Evolutionary conservation across 331 rosid species (phyloP).

Genomic region (Spiraea crenata): DNA sequence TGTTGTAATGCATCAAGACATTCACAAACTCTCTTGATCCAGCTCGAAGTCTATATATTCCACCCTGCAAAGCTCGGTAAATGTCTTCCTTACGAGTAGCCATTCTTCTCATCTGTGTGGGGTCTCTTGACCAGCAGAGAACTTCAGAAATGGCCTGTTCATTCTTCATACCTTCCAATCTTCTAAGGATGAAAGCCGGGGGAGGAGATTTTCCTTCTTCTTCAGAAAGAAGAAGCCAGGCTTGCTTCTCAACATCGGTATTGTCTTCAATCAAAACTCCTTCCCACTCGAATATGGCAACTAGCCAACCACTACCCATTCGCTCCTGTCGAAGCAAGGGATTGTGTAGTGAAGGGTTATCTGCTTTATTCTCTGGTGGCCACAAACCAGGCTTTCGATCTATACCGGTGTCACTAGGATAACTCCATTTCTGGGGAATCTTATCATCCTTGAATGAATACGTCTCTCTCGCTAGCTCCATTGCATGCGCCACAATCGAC

Average conservation of each 20-base stretch:
- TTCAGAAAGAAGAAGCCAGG: constrained; percentile 76
- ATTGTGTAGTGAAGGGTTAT: constrained; percentile 72
- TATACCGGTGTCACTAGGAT: constrained; percentile 48
- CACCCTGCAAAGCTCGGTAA: constrained; percentile 84
- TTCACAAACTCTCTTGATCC: constrained; percentile 88
- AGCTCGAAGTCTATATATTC: constrained; percentile 60
- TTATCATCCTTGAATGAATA: constrained; percentile 67
- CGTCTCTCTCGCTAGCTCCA: constrained; percentile 78
- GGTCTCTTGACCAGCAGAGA: constrained; percentile 95
- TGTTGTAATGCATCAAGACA: constrained; percentile 81
- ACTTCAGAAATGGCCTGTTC: constrained; percentile 94
- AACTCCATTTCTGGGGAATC: constrained; percentile 53
- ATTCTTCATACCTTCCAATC: constrained; percentile 93
- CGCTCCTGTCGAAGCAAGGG: constrained; percentile 91
- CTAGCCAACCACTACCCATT: constrained; percentile 98
- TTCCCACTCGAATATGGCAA: constrained; percentile 97
- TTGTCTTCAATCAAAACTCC: constrained; percentile 85
- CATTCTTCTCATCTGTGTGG: constrained; percentile 66
- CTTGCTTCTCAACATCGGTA: constrained; percentile 77
- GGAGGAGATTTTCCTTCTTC: constrained; percentile 93
- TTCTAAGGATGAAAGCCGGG: constrained; percentile 68
- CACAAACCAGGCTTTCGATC: constrained; percentile 69
- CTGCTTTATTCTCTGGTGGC: constrained; percentile 91
- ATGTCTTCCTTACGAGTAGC: constrained; percentile 79
- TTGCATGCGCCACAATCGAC: constrained; percentile 58